Evolutionary conservation across 2,329 filamentous ascomycete species (phyloP).

Genomic region (Karstenula rhodostoma): DNA sequence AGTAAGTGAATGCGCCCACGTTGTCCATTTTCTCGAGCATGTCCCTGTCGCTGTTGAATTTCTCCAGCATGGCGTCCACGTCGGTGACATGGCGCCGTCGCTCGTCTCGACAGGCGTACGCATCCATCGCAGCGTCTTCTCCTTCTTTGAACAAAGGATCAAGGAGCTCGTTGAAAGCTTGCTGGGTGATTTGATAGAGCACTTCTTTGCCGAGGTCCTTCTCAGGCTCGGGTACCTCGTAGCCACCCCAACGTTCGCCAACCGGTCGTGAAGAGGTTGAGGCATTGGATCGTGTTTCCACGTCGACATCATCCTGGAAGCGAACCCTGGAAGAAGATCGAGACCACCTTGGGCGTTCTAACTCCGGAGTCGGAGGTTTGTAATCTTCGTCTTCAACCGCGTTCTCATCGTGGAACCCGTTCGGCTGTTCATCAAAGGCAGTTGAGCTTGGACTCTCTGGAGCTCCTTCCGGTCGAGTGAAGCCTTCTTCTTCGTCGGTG

Average conservation of each 20-base stretch:
- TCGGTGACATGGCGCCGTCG: conserved; percentile 32
- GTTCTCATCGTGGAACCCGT: conserved; percentile 12
- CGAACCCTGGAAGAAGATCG: conserved; percentile 81
- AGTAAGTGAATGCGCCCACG: conserved; percentile 39
- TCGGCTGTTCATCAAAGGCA: conserved; percentile 21
- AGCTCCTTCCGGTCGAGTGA: conserved; percentile 40
- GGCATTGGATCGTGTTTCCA: conserved; percentile 74
- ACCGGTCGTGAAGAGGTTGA: conserved; percentile 75
- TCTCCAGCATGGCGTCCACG: conserved; percentile 31
- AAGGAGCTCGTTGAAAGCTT: conserved; percentile 91
- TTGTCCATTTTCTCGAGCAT: conserved; percentile 27
- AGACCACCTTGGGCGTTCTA: conserved; percentile 57
- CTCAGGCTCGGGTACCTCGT: conserved; percentile 81
- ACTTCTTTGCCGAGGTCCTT: conserved; percentile 86
- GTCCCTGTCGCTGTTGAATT: conserved; percentile 24
- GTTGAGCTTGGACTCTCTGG: conserved; percentile 18
- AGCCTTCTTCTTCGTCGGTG: conserved; percentile 84
- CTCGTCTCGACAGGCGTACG: conserved; percentile 53
- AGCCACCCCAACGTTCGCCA: conserved; percentile 76
- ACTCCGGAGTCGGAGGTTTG: conserved; percentile 16
- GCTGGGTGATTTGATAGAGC: conserved; percentile 88
- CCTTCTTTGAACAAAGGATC: conserved; percentile 83
- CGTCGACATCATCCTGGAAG: conserved; percentile 76
- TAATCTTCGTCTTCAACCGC: conserved; percentile 1
- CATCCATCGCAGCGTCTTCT: conserved; percentile 78